Evolutionary conservation across 306 rosid species (phyloP).

Genomic region (Cajanus cajan): DNA sequence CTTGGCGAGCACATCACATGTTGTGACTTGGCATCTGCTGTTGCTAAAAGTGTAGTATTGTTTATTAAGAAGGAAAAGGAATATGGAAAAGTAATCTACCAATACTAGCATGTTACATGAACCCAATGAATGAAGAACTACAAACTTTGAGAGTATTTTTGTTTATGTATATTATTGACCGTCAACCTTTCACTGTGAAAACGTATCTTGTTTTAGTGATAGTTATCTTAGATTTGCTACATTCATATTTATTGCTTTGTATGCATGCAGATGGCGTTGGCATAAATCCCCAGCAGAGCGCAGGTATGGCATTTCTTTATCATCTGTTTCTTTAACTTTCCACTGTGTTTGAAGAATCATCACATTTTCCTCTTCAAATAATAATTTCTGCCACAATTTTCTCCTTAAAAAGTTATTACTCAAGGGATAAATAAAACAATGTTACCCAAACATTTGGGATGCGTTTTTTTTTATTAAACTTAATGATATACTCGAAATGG

Average conservation of each 20-base stretch:
- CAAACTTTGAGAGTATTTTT: background rate
- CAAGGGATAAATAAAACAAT: background rate
- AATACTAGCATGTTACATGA: background rate
- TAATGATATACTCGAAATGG: conserved; percentile 11
- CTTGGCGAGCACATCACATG: background rate
- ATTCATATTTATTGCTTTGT: conserved; percentile 10
- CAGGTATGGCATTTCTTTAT: conserved; percentile 52
- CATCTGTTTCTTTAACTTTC: background rate
- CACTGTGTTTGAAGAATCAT: background rate
- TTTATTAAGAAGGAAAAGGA: conserved; percentile 18
- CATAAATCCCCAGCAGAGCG: conserved; percentile 97
- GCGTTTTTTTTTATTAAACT: background rate
- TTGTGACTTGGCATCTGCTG: background rate
- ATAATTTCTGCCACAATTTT: background rate
- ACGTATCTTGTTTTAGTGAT: background rate
- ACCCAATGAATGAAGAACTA: background rate
- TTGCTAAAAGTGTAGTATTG: background rate
- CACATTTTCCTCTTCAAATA: background rate
- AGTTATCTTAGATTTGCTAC: conserved; percentile 2
- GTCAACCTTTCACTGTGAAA: background rate
- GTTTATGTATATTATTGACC: background rate
- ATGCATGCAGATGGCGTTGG: conserved; percentile 89
- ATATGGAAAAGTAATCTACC: background rate
- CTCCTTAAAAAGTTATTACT: background rate
- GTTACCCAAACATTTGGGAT: background rate